Conservation (phyloP, 2,329 filamentous ascomycete genomes). For the Penicillium vulpinum region DNA sequence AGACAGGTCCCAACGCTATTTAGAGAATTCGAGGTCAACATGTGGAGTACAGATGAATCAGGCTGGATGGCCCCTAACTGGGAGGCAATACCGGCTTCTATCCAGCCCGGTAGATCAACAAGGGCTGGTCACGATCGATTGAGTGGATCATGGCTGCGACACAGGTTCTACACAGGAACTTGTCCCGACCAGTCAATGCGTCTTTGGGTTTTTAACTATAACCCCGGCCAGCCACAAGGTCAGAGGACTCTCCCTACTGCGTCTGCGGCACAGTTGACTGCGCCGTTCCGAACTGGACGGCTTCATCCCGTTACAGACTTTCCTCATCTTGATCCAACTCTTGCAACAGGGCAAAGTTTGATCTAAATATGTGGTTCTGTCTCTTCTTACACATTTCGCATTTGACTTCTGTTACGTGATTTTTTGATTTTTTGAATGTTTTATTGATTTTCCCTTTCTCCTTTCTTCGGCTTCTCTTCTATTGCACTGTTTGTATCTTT, state of each 20-base stretch:
- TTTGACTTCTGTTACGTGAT: neutral
- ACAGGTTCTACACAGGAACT: neutral
- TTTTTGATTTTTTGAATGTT: neutral
- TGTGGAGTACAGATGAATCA: neutral
- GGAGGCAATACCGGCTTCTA: neutral
- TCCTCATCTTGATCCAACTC: neutral
- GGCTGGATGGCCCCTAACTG: neutral
- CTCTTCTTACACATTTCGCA: neutral
- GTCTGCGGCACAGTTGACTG: neutral
- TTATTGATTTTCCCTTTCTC: no score
- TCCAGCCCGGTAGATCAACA: neutral
- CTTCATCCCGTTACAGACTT: neutral
- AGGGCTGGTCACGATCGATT: neutral
- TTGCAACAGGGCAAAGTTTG: neutral
- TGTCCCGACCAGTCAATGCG: neutral
- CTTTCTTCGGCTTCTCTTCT: neutral
- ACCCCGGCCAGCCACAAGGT: neutral
- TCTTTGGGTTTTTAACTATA: neutral
- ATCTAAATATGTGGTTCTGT: neutral
- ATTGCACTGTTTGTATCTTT: neutral
- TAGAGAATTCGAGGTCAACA: conserved; percentile 2
- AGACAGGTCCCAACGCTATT: neutral
- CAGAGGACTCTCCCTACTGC: neutral
- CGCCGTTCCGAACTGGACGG: neutral
- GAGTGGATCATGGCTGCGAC: neutral